Percentiles rank a stretch among this genome's conserved stretches.
phyloP scores from a whole-genome alignment of 2,329 filamentous ascomycete species.

The Juglanconis oblonga region DNA sequence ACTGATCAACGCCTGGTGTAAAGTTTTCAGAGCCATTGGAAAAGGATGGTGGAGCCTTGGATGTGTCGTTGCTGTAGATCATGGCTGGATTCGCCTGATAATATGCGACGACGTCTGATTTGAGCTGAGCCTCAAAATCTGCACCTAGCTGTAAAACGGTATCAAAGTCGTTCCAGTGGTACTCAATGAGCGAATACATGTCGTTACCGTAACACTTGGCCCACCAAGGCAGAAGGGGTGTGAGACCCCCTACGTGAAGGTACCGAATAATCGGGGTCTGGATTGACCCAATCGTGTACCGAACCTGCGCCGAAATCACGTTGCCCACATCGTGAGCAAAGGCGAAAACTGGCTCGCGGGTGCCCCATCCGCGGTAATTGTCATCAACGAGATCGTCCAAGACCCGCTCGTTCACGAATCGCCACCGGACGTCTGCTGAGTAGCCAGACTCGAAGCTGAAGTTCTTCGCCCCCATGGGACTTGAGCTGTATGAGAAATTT shows the following conservation, averaged over 20 bases:
- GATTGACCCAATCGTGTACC: conserved; percentile 72
- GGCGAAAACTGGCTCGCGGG: conserved; percentile 75
- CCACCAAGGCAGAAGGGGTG: conserved; percentile 74
- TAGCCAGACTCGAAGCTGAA: conserved; percentile 56
- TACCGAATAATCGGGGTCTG: conserved; percentile 76
- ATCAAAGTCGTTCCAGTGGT: conserved; percentile 70
- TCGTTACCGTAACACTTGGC: conserved; percentile 63
- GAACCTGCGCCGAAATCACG: conserved; percentile 45
- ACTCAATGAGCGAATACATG: conserved; percentile 59
- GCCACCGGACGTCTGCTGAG: conserved; percentile 58
- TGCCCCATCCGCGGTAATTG: conserved; percentile 64
- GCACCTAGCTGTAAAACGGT: conserved; percentile 42
- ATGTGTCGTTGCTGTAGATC: background rate
- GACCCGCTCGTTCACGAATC: conserved; percentile 62
- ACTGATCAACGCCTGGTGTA: background rate
- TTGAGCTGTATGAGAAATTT: conserved; percentile 21
- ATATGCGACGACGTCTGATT: conserved; percentile 10
- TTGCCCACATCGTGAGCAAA: conserved; percentile 53
- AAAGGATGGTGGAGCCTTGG: background rate
- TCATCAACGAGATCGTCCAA: conserved; percentile 64
- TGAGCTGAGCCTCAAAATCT: conserved; percentile 16
- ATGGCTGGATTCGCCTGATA: conserved; percentile 3
- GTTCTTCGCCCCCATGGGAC: conserved; percentile 7
- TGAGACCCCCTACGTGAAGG: conserved; percentile 69
- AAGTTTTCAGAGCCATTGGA: background rate